Conservation (phyloP, 192 early-diverging fungal genomes). For the Phycomyces blakesleeanus region DNA sequence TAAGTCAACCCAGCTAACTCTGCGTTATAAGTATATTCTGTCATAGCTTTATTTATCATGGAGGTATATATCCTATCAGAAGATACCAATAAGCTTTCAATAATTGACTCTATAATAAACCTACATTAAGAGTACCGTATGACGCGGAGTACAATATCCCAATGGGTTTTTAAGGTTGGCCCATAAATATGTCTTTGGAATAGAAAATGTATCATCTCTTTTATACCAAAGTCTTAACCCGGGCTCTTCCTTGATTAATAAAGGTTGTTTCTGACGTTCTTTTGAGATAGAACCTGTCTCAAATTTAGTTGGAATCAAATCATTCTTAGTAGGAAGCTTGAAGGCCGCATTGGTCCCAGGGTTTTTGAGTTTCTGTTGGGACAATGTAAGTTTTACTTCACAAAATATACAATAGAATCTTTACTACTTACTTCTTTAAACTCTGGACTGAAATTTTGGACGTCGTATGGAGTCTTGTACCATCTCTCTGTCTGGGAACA, state of each 20-base stretch:
- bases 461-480: conserved; percentile 78
- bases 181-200: conserved; percentile 79
- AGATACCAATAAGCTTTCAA: neutral
- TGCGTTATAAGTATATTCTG: conserved; percentile 43
- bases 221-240: conserved; percentile 82
- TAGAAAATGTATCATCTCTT: conserved; percentile 85
- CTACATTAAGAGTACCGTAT: conserved; percentile 48
- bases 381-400: too few relatives aligned
- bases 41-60: conserved; percentile 38
- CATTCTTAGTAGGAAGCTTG: conserved; percentile 61
- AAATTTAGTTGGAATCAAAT: conserved; percentile 82
- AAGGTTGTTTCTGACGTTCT: conserved; percentile 32
- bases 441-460: conserved; percentile 50
- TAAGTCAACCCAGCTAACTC: conserved; percentile 56
- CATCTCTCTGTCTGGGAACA: conserved; percentile 61
- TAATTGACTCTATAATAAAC: neutral
- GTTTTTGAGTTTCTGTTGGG: conserved; percentile 26
- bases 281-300: conserved; percentile 42
- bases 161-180: conserved; percentile 69
- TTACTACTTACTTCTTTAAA: conserved; percentile 42
- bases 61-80: conserved; percentile 33
- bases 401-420: too few relatives aligned
- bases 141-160: conserved; percentile 65
- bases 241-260: conserved; percentile 53
- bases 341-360: conserved; percentile 26